Evolutionary conservation across 257 asterid species (phyloP).

Genomic region (Solanum sitiens): DNA sequence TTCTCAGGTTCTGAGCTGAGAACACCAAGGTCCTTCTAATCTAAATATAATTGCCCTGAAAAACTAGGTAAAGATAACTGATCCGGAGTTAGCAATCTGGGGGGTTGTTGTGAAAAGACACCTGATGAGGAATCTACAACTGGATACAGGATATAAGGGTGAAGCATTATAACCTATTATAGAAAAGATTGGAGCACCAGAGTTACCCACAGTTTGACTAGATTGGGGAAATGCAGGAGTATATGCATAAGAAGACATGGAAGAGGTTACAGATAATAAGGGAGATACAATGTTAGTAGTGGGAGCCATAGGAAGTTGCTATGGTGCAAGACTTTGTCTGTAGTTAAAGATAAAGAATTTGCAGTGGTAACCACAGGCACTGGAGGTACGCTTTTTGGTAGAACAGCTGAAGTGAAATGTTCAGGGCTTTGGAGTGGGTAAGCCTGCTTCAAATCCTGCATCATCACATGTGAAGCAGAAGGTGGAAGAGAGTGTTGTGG

Average conservation of each 20-base stretch:
- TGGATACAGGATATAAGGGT: constrained; percentile 22
- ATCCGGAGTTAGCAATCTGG: constrained; percentile 30
- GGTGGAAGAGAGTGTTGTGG: constrained; percentile 23
- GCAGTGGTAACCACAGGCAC: constrained; percentile 23
- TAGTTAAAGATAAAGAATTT: constrained; percentile 16
- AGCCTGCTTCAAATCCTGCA: constrained; percentile 17
- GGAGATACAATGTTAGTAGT: constrained; percentile 16
- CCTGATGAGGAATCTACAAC: constrained; percentile 26
- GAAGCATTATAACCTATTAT: constrained; percentile 26
- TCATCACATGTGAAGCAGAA: constrained; percentile 10
- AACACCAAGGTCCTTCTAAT: constrained; percentile 28
- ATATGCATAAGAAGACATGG: constrained; percentile 29
- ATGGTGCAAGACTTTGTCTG: constrained; percentile 17
- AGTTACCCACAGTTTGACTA: constrained; percentile 26
- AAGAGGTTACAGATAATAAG: constrained; percentile 5
- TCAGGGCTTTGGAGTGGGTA: constrained; percentile 11
- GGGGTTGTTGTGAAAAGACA: constrained; percentile 27
- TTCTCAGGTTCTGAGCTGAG: constrained; percentile 17
- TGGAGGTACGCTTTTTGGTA: constrained; percentile 15
- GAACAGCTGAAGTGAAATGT: constrained; percentile 8
- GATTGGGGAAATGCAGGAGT: constrained; percentile 17
- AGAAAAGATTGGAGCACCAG: constrained; percentile 21
- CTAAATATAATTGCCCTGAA: constrained; percentile 23
- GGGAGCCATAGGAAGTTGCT: constrained; percentile 12
- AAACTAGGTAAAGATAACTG: constrained; percentile 33